Evolutionary conservation across 2,329 filamentous ascomycete species (phyloP), one percentile per base, ranked within the genome.

Genomic region (Berkeleyomyces basicola): DNA sequence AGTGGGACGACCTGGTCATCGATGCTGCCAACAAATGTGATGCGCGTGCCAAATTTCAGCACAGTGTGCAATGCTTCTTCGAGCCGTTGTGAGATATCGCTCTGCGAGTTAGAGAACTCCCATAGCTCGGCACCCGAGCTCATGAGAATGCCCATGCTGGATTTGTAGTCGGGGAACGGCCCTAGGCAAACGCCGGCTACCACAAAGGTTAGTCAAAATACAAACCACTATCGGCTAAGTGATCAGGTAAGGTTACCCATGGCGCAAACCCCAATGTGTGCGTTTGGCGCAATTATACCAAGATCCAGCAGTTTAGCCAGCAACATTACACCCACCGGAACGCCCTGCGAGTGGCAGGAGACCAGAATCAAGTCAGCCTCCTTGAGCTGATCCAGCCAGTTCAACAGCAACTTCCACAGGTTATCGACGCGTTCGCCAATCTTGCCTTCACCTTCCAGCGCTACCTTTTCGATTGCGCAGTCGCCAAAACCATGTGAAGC

Each of bases 331-430:
- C 88, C 86, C 0, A 99, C 93, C 0, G 93, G 93, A 0, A 97
- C 93, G 31, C 93, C 93, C 72, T 99, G 93, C 2, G 90, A 95
- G 72, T 99, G 93, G 65, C 90, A 96, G 2, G 90, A 90, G n/a
- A 99, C 77, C 46, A 99, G 74, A 49, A 99, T 85, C 65, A 97
- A 85, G 72, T 99, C 93, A 0, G 93, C 91, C 61, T 81, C 82
- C 60, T 88, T 84, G 40, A 99, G 87, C 66, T 92, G 86, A 44
- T 96, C 90, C 67, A 96, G 88, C 89, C 90, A 96, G 72, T 96
- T 96, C 37, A 96, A 78, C 62, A 99, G 78, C 7, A 97, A 78
- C 72, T 92, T 95, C 93, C 93, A 99, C 5, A 99, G 76, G 46
- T 95, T 88, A 65, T 95, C 88, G 1, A 97, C 90, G 5, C 93